These are phyloP conservation scores for Thelonectria rubi DNA, from an alignment of 2,329 filamentous ascomycete species.

Conservation along the genomic window DNA sequence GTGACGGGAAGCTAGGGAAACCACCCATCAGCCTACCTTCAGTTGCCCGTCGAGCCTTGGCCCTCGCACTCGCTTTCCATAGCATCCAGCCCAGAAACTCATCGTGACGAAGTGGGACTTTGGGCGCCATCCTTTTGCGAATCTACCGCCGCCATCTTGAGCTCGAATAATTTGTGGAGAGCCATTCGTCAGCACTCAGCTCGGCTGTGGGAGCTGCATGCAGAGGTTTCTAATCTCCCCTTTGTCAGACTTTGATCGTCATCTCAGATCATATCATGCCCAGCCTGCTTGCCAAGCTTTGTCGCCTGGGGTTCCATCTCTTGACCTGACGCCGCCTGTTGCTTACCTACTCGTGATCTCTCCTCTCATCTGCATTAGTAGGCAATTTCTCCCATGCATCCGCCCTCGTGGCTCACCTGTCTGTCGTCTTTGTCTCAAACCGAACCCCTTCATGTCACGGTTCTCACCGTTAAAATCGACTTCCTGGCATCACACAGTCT, in stretches of 20 bases:
- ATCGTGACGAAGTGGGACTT: not conserved
- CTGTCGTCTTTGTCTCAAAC: no score
- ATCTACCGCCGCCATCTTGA: not conserved
- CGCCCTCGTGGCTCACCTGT: no score
- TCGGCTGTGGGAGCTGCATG: not conserved
- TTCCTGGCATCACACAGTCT: no score
- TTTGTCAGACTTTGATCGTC: not conserved
- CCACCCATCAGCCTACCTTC: not conserved
- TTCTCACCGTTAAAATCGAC: not conserved
- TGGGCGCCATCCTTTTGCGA: not conserved
- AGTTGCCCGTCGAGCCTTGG: not conserved
- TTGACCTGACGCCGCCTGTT: not conserved
- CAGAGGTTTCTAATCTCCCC: slow-evolving; percentile 2
- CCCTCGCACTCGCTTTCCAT: not conserved
- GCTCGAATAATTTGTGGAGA: not conserved
- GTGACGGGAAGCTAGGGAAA: not conserved
- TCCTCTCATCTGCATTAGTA: no score
- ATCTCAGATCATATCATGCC: not conserved
- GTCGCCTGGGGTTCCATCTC: not conserved
- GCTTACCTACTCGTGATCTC: no score
- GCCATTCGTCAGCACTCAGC: slow-evolving; percentile 7
- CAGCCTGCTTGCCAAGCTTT: not conserved
- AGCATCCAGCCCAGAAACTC: not conserved
- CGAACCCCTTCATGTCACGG: no score
- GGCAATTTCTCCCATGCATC: no score